Evolutionary conservation across 1,139 yeast genomes (phyloP), one percentile per base, ranked within the genome.

Genomic region (Hanseniaspora uvarum): DNA sequence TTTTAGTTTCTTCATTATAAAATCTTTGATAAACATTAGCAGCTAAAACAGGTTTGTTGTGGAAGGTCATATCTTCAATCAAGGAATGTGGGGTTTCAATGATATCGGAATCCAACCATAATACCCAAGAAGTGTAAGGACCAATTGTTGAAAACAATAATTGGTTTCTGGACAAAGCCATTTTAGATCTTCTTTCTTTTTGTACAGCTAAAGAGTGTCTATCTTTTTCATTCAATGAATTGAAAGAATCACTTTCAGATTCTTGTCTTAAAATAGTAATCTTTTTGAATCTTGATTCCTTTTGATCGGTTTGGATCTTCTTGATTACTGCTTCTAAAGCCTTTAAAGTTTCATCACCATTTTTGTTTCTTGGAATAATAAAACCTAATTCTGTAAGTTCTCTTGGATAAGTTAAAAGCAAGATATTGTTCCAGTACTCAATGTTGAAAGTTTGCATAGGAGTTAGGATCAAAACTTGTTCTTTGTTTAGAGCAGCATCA

Each of bases 101-200:
- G 49, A 92, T 83, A 70, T 92, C 98, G 3, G 95, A 82, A 69
- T 92, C 98, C 60, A 92, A 73, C 97, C 98, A 94, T 52, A 92
- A 72, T 30, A 89, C 83, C 98, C 98, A 92, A 30, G 95, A 80
- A 6, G 95, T 88, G 59, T 83, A 78, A 16, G 96, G 95, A 1
- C 89, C 83, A 51, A 92, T 72, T 2, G 96, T 80, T n/a, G 96
- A 84, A 68, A 88, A 86, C 46, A 92, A 74, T 56, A 92, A 72
- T 38, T 96, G 88, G 71, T 92, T 92, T 67, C 98, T 76, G 2
- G 97, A 96, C 58, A 86, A 71, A 2, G 96, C 94, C 97, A 92
- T 89, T 66, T 82, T 81, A 10, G 85, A 70, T 61, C 98, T 79
- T 66, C 98, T 79, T 62, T 84, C 83, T 69, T 88, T 88, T 68